A percentile compares a stretch with the other conserved stretches of the same genome.
phyloP scores from a whole-genome alignment of 139 green algal species.

The Tetradesmus obliquus region DNA sequence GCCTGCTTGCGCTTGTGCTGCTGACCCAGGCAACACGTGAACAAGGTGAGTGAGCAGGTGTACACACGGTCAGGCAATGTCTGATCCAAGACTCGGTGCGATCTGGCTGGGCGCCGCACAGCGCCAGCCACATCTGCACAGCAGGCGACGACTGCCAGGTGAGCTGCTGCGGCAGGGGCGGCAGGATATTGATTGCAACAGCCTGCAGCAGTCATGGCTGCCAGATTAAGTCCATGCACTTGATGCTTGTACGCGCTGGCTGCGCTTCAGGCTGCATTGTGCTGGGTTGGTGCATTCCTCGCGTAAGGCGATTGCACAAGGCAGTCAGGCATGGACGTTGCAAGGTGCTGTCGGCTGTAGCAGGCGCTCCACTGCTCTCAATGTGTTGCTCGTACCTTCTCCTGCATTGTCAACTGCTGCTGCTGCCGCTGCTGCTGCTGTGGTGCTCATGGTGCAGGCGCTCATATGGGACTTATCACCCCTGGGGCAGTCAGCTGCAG shows the following conservation, averaged over 20 bases:
- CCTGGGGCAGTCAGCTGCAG: constrained; percentile 57
- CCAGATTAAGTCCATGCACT: too few species aligned
- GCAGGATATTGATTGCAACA: background rate
- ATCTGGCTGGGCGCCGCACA: constrained; percentile 95
- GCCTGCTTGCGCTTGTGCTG: background rate
- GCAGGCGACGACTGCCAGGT: constrained; percentile 85
- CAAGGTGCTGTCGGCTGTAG: too few species aligned
- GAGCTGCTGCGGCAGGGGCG: background rate
- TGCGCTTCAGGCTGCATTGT: too few species aligned
- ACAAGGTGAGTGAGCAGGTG: too few species aligned
- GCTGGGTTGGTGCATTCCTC: too few species aligned
- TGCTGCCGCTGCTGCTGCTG: background rate
- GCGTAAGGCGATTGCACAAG: too few species aligned
- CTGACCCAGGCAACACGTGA: background rate
- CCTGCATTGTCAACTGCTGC: background rate
- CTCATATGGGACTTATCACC: constrained; percentile 96
- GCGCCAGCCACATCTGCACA: constrained; percentile 92
- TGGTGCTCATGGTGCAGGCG: constrained; percentile 59
- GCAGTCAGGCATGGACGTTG: too few species aligned
- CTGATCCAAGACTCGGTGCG: too few species aligned
- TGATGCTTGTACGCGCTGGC: too few species aligned
- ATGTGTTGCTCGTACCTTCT: background rate
- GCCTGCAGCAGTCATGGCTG: too few species aligned
- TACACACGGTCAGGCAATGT: too few species aligned
- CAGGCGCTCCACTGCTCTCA: background rate